A percentile compares a stretch with the other conserved stretches of the same genome.
phyloP scores from a whole-genome alignment of 2,329 filamentous ascomycete genomes.

The Fusarium protoensiforme region DNA sequence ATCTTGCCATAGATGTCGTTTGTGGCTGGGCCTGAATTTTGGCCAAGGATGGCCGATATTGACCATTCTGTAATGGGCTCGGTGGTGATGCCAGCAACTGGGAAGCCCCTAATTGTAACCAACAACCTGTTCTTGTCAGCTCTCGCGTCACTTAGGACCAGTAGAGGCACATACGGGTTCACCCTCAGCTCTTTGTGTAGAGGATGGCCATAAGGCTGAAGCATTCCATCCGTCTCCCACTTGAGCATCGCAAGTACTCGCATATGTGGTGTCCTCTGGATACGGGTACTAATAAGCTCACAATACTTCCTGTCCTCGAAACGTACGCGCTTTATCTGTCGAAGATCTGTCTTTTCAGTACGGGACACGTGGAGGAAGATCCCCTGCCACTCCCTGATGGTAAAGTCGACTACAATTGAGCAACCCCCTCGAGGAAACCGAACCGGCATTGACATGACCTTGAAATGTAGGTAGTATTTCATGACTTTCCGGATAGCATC shows the following conservation, averaged over 20 bases:
- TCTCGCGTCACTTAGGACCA: background rate
- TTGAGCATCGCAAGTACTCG: constrained; percentile 21
- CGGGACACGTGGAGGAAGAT: background rate
- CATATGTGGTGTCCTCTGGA: constrained; percentile 29
- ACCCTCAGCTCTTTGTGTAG: constrained; percentile 8
- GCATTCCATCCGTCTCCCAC: constrained; percentile 38
- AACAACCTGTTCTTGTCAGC: constrained; percentile 29
- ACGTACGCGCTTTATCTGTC: background rate
- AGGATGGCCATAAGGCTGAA: constrained; percentile 39
- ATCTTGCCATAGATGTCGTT: constrained; percentile 46
- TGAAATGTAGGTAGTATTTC: background rate
- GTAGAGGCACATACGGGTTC: constrained; percentile 38
- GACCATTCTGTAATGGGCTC: constrained; percentile 46
- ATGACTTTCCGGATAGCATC: background rate
- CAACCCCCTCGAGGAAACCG: background rate
- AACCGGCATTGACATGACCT: background rate
- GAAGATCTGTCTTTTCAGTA: background rate
- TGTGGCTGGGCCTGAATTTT: constrained; percentile 11
- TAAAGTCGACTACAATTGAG: constrained; percentile 11
- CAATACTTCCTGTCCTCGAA: constrained; percentile 13
- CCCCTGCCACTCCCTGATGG: constrained; percentile 6
- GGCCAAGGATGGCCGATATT: constrained; percentile 37
- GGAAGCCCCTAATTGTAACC: background rate
- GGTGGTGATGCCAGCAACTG: constrained; percentile 2
- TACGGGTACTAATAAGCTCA: constrained; percentile 1